Conservation (phyloP, 129 eudicot genomes). For the Saussurea involucrata region DNA sequence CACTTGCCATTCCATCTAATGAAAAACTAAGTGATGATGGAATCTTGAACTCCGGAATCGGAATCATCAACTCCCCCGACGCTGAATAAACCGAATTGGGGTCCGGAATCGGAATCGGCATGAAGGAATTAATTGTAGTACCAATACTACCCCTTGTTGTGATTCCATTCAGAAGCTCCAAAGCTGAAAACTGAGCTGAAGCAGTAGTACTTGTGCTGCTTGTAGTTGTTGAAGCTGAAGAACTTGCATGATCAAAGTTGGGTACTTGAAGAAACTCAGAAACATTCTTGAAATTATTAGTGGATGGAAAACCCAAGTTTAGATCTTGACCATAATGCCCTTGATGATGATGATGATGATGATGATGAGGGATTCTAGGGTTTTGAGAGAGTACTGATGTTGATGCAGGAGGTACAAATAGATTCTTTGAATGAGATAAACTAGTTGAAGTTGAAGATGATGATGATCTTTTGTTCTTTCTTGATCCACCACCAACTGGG, state of each 20-base stretch:
- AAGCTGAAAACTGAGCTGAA: conserved; percentile 47
- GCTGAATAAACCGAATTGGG: conserved; percentile 23
- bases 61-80: conserved; percentile 27
- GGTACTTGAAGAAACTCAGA: conserved; percentile 58
- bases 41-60: conserved; percentile 45
- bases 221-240: conserved; percentile 15
- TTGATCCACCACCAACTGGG: conserved; percentile 91
- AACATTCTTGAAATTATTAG: conserved; percentile 50
- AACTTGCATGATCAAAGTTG: conserved; percentile 36
- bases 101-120: conserved; percentile 38
- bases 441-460: conserved; percentile 22
- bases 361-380: conserved; percentile 40
- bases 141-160: conserved; percentile 40
- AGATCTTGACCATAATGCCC: conserved; percentile 53
- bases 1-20: conserved; percentile 45
- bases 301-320: conserved; percentile 60
- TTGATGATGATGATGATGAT: conserved; percentile 53
- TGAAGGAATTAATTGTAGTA: conserved; percentile 31
- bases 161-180: conserved; percentile 67
- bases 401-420: conserved; percentile 25
- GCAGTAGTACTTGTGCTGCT: conserved; percentile 1
- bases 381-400: conserved; percentile 33
- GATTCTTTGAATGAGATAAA: conserved; percentile 29
- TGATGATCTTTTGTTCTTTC: conserved; percentile 77
- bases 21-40: conserved; percentile 50